A percentile compares a stretch with the other conserved stretches of the same genome.
Conservation (phyloP, 768 basidiomycete genomes). For the Peribolospora kevripleyi region DNA sequence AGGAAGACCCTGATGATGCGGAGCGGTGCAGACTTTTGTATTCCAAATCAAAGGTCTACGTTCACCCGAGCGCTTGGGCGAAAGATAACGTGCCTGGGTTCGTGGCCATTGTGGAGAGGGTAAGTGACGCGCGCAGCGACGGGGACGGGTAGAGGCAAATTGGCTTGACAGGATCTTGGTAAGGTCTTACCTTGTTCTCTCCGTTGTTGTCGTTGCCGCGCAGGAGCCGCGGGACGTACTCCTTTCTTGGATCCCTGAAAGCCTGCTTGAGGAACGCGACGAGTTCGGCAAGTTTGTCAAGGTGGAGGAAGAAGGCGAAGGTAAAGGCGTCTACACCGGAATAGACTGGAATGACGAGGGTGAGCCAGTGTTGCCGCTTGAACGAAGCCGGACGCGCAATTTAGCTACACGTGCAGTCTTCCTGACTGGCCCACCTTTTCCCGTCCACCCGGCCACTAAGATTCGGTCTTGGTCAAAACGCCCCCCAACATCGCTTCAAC, state of each 20-base stretch:
- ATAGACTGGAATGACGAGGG: slow-evolving; percentile 40
- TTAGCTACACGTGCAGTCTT: not conserved
- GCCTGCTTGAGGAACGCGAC: slow-evolving; percentile 56
- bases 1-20: slow-evolving; percentile 31
- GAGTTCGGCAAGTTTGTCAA: slow-evolving; percentile 81
- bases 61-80: slow-evolving; percentile 76
- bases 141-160: slow-evolving; percentile 14
- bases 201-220: slow-evolving; percentile 28
- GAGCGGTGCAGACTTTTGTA: slow-evolving; percentile 43
- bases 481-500: slow-evolving; percentile 32
- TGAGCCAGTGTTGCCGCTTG: slow-evolving; percentile 18
- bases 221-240: slow-evolving; percentile 49
- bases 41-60: slow-evolving; percentile 80
- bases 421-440: not conserved
- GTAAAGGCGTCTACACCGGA: not conserved
- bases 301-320: slow-evolving; percentile 41
- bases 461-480: slow-evolving; percentile 61
- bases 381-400: slow-evolving; percentile 2
- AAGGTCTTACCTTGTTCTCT: slow-evolving; percentile 1
- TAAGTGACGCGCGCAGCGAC: slow-evolving; percentile 16
- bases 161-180: slow-evolving; percentile 4
- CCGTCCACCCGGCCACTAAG: slow-evolving; percentile 20
- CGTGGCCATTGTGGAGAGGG: slow-evolving; percentile 69
- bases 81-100: slow-evolving; percentile 89
- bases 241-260: slow-evolving; percentile 82